Conservation (phyloP, 1,284 basidiomycete genomes). For the Pterulicium gracile region DNA sequence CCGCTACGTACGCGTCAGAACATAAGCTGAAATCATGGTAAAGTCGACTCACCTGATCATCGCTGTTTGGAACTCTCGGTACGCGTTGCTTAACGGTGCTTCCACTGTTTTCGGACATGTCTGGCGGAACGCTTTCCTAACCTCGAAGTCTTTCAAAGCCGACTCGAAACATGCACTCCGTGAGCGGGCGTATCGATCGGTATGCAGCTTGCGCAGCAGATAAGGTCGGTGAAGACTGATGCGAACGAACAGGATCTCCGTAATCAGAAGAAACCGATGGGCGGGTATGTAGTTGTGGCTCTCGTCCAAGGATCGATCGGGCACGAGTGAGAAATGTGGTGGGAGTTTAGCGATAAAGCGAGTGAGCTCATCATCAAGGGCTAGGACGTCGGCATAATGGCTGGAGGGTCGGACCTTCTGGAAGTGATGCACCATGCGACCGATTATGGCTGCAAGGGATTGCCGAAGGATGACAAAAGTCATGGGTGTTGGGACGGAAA, state of each 20-base stretch:
- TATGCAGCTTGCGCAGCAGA: conserved; percentile 57
- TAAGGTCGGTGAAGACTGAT: conserved; percentile 74
- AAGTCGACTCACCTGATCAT: conserved; percentile 39
- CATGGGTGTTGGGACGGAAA: conserved; percentile 70
- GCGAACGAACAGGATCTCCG: conserved; percentile 72
- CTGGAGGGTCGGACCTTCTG: conserved; percentile 79
- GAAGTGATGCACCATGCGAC: conserved; percentile 90
- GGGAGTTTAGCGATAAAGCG: conserved; percentile 71
- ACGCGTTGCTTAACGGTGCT: conserved; percentile 65
- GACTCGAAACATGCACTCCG: conserved; percentile 72
- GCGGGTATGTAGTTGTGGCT: conserved; percentile 51
- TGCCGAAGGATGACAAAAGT: conserved; percentile 87
- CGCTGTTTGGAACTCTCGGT: conserved; percentile 75
- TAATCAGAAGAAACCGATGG: conserved; percentile 71
- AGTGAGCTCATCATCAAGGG: conserved; percentile 79
- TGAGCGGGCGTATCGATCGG: conserved; percentile 68
- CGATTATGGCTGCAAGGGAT: conserved; percentile 76
- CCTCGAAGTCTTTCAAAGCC: conserved; percentile 65
- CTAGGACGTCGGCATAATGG: conserved; percentile 79
- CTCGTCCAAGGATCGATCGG: conserved; percentile 73
- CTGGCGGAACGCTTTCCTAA: conserved; percentile 56
- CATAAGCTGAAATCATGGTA: not conserved
- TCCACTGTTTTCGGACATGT: conserved; percentile 48
- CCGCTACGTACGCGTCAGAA: conserved; percentile 39
- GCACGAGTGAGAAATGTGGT: conserved; percentile 64